phyloP scores from a whole-genome alignment of 495 filamentous ascomycete genomes.

The Xylaria telfairii region DNA sequence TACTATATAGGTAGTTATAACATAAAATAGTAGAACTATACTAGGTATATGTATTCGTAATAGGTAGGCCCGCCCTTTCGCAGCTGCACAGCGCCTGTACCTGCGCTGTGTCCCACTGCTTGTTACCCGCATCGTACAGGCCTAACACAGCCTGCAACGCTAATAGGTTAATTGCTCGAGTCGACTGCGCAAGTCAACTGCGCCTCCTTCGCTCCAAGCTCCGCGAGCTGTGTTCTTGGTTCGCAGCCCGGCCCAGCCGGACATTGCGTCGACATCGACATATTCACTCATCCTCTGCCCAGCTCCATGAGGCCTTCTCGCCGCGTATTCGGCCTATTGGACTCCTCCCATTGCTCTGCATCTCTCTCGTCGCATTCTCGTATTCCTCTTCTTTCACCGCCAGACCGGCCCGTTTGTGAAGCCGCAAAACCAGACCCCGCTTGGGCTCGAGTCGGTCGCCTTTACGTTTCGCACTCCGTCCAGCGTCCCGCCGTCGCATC shows the following conservation, averaged over 20 bases:
- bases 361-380: background rate
- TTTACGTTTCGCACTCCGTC: background rate
- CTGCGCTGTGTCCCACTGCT: background rate
- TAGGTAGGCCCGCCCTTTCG: background rate
- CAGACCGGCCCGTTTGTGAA: slow-evolving; percentile 17
- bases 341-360: background rate
- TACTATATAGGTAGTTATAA: background rate
- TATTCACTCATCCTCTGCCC: background rate
- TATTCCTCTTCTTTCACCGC: slow-evolving; percentile 4
- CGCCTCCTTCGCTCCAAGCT: background rate
- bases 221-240: background rate
- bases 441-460: slow-evolving; percentile 17
- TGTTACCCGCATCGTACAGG: background rate
- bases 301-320: slow-evolving; percentile 20
- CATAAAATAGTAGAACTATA: background rate
- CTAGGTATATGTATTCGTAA: background rate
- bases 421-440: slow-evolving; percentile 6
- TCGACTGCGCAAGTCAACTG: slow-evolving; percentile 15
- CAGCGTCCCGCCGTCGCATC: background rate
- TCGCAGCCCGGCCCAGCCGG: slow-evolving; percentile 14
- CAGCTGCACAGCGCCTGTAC: background rate
- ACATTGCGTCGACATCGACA: slow-evolving; percentile 11
- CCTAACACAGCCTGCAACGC: background rate
- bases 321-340: background rate
- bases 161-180: slow-evolving; percentile 12